Percentiles rank a stretch among this genome's conserved stretches.
phyloP scores from a whole-genome alignment of 2,329 filamentous ascomycete genomes.

The Plenodomus tracheiphilus region DNA sequence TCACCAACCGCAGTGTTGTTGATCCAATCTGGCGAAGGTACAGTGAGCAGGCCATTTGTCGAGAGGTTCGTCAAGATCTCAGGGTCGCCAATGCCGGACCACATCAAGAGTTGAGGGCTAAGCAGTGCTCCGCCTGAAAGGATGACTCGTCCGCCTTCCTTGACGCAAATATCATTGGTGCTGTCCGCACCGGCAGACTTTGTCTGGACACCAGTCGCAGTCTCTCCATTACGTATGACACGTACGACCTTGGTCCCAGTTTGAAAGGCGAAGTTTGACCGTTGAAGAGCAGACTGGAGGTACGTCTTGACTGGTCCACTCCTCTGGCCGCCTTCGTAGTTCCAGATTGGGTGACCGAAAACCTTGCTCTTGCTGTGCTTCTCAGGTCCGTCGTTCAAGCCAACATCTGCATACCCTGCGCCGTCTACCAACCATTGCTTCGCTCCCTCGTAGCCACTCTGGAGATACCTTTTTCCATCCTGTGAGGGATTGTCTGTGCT shows the following conservation, averaged over 20 bases:
- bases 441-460: conserved; percentile 53
- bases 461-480: conserved; percentile 53
- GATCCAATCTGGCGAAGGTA: conserved; percentile 50
- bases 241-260: conserved; percentile 50
- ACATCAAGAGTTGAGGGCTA: conserved; percentile 45
- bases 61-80: conserved; percentile 36
- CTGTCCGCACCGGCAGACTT: conserved; percentile 36
- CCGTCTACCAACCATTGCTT: conserved; percentile 56
- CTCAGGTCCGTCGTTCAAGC: conserved; percentile 52
- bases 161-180: conserved; percentile 33
- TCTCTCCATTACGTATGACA: conserved; percentile 46
- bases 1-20: conserved; percentile 55
- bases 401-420: conserved; percentile 53
- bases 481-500: conserved; percentile 50
- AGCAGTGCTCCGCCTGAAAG: conserved; percentile 39
- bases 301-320: conserved; percentile 56
- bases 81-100: conserved; percentile 43
- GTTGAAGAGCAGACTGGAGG: conserved; percentile 52
- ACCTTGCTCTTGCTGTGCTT: conserved; percentile 50
- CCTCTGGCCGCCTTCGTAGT: conserved; percentile 55
- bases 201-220: conserved; percentile 50
- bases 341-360: conserved; percentile 54
- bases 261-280: conserved; percentile 42
- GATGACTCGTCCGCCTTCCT: conserved; percentile 33
- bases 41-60: conserved; percentile 40